phyloP scores from a whole-genome alignment of 192 early-diverging fungal species.

The Mortierella claussenii region DNA sequence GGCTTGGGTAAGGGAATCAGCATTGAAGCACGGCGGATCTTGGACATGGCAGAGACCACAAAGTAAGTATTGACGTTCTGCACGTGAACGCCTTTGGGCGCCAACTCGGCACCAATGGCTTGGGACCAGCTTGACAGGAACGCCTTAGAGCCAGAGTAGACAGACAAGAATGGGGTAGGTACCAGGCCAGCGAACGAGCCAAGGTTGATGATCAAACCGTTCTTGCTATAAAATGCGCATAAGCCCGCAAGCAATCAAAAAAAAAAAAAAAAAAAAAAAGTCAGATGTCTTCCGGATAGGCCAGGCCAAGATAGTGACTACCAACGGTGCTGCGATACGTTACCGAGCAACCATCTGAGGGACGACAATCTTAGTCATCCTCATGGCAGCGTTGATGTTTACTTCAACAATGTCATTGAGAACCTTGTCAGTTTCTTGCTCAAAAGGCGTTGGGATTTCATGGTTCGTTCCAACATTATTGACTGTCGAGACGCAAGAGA shows the following conservation, averaged over 20 bases:
- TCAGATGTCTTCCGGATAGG: neutral
- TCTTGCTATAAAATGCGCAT: slow-evolving; percentile 62
- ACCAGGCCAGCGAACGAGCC: slow-evolving; percentile 91
- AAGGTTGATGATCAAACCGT: slow-evolving; percentile 91
- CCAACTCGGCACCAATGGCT: slow-evolving; percentile 86
- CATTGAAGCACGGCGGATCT: slow-evolving; percentile 85
- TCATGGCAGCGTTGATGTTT: slow-evolving; percentile 86
- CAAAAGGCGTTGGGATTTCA: slow-evolving; percentile 88
- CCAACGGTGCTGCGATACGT: neutral
- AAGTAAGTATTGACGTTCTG: slow-evolving; percentile 97
- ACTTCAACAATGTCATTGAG: slow-evolving; percentile 84
- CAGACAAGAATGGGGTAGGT: slow-evolving; percentile 85
- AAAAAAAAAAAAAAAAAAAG: slow-evolving; percentile 4
- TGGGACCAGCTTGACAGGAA: slow-evolving; percentile 92
- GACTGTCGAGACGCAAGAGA: slow-evolving; percentile 58
- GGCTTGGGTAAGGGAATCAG: slow-evolving; percentile 82
- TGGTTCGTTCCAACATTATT: slow-evolving; percentile 97
- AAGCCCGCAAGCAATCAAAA: too few species aligned
- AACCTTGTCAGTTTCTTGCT: slow-evolving; percentile 73
- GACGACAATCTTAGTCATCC: slow-evolving; percentile 81
- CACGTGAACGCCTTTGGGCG: slow-evolving; percentile 77
- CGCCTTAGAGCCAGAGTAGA: slow-evolving; percentile 94
- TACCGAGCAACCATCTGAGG: slow-evolving; percentile 81
- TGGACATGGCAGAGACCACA: slow-evolving; percentile 95
- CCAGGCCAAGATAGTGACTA: neutral